These are phyloP conservation scores for Penicillium waksmanii DNA, from an alignment of 495 filamentous ascomycete genomes.

Conservation along the genomic window DNA sequence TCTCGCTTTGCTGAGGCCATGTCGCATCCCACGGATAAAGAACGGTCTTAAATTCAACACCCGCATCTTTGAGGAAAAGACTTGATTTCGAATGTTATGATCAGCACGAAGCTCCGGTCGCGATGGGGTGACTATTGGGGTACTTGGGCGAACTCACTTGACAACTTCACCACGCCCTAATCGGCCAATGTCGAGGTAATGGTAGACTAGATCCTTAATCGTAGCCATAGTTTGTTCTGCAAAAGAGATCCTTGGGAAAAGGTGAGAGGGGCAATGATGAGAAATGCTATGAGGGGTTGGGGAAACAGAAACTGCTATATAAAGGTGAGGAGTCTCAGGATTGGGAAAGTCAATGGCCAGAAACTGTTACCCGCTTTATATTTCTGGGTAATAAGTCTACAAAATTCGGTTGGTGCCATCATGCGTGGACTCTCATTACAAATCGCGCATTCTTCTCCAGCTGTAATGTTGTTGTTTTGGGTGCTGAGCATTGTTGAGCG, in stretches of 20 bases:
- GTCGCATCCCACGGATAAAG: constrained; percentile 44
- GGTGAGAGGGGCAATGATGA: not conserved
- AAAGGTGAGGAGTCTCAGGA: too few species aligned
- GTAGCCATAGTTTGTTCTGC: not conserved
- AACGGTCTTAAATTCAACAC: constrained; percentile 43
- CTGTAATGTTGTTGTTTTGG: not conserved
- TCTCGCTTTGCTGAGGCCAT: constrained; percentile 40
- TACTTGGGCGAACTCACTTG: constrained; percentile 22
- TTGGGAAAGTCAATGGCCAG: too few species aligned
- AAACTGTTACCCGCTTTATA: not conserved
- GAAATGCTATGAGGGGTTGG: not conserved
- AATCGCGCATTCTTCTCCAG: not conserved
- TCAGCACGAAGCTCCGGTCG: too few species aligned
- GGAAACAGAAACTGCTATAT: too few species aligned
- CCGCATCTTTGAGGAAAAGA: constrained; percentile 45
- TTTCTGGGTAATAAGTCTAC: not conserved
- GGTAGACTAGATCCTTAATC: constrained; percentile 15
- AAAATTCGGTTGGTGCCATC: not conserved
- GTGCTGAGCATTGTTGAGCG: not conserved
- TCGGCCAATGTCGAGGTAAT: constrained; percentile 47
- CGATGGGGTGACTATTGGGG: not conserved
- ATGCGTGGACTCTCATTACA: not conserved
- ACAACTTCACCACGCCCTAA: constrained; percentile 50
- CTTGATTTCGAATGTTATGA: constrained; percentile 14
- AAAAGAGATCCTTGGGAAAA: not conserved